A percentile compares a stretch with the other conserved stretches of the same genome.
Conservation (phyloP, 345 rosid species). For the Erodium maritimum region DNA sequence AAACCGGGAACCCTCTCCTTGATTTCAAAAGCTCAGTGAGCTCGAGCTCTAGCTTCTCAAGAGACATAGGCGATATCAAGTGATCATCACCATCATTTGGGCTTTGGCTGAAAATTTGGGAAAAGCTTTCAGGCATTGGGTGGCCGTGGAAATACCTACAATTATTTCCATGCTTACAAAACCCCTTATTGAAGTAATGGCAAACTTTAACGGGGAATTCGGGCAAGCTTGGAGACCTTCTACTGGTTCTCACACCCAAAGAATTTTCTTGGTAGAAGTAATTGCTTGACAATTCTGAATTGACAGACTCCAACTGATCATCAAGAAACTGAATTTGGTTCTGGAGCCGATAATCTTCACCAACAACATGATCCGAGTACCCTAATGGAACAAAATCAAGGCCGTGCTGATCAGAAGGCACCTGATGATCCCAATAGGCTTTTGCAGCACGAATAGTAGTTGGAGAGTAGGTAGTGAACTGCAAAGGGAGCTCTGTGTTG, state of each 20-base stretch:
- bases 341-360: constrained; percentile 23
- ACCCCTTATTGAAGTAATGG: constrained; percentile 78
- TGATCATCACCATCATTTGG: constrained; percentile 54
- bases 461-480: constrained; percentile 30
- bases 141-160: constrained; percentile 77
- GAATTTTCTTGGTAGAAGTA: constrained; percentile 35
- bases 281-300: constrained; percentile 36
- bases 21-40: constrained; percentile 64
- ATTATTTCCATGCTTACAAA: constrained; percentile 75
- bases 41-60: constrained; percentile 80
- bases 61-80: constrained; percentile 46
- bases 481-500: constrained; percentile 28
- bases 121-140: constrained; percentile 38
- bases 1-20: constrained; percentile 76
- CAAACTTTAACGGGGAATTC: constrained; percentile 80
- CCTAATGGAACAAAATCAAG: constrained; percentile 28
- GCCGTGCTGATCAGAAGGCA: constrained; percentile 24
- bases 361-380: constrained; percentile 22
- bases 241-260: constrained; percentile 35
- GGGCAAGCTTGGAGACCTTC: constrained; percentile 74
- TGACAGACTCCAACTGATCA: constrained; percentile 30
- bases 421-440: constrained; percentile 38
- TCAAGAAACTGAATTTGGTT: constrained; percentile 43
- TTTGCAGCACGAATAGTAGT: constrained; percentile 24
- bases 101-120: constrained; percentile 33